Evolutionary conservation across 2,329 filamentous ascomycete genomes (phyloP), one percentile per base, ranked within the genome.

Genomic region (Hypoxylon sp.): DNA sequence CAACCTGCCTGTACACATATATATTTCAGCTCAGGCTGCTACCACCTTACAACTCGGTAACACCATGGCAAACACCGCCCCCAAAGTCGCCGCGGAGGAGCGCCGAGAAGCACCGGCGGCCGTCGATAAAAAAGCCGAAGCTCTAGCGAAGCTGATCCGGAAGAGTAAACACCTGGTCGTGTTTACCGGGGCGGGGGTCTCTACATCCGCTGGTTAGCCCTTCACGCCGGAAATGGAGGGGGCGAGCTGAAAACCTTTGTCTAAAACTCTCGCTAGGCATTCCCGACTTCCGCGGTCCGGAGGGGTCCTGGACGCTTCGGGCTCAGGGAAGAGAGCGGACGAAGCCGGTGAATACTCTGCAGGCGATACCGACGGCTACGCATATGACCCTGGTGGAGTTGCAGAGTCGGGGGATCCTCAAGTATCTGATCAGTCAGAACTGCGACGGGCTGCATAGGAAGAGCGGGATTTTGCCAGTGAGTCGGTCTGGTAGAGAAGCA

Each of bases 371-470:
- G 0, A 82, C 80, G 1, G 72, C 74, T 11, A 78, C 79, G 0
- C 80, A 84, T 46, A 83, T 84, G 81, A 80, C 81, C 0, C 73
- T 83, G 1, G 77, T 82, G 0, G 79, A 78, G 52, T 63, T 83
- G 8, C 80, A 82, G 58, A 77, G 79, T 10, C 72, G 67, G 0
- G 78, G 78, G 0, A 64, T 80, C 0, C 34, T 82, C 46, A 82
- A 79, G 53, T 79, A 82, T 60, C 60, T 82, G 3, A 68, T 82
- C 24, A 82, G 79, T 53, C 80, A 83, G 68, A 81, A 80, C 62
- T 81, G 78, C 55, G 79, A 84, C 39, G 81, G 80, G 0, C 58
- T 83, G 17, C 81, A 83, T 53, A 71, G 80, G 17, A 77, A 74
- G 63, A 83, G 80, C 60, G 80, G 81, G 0, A 82, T 83, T 0